Percentiles rank a stretch among this genome's conserved stretches.
phyloP scores from a whole-genome alignment of 768 basidiomycete species.

The Leccinellum rugosiceps region DNA sequence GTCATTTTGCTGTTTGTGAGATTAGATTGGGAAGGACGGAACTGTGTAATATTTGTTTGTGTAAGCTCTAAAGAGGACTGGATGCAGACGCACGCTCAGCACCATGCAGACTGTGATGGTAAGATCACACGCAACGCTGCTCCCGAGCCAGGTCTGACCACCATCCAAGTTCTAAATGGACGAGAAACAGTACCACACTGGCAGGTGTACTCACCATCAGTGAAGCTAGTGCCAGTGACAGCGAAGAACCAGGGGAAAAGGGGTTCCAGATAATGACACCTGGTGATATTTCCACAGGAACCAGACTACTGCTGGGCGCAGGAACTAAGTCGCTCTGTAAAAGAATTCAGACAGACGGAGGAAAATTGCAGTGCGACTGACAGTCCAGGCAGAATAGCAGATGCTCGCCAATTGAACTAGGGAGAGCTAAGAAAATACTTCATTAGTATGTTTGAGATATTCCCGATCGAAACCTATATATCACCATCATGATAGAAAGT shows the following conservation, averaged over 20 bases:
- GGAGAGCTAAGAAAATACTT: too few relatives aligned
- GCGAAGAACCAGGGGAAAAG: too few relatives aligned
- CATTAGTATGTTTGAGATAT: too few relatives aligned
- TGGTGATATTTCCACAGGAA: too few relatives aligned
- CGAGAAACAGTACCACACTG: background rate
- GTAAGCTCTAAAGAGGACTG: background rate
- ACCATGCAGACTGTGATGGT: background rate
- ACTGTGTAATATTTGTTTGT: constrained; percentile 1
- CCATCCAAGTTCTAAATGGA: background rate
- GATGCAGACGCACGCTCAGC: background rate
- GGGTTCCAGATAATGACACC: too few relatives aligned
- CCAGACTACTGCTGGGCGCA: too few relatives aligned
- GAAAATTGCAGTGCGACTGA: too few relatives aligned
- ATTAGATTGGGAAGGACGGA: constrained; percentile 9
- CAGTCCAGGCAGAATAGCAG: too few relatives aligned
- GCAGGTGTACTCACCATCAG: background rate
- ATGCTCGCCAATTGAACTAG: too few relatives aligned
- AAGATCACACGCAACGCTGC: background rate
- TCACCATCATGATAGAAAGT: background rate
- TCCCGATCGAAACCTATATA: too few relatives aligned
- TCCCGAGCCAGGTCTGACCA: background rate
- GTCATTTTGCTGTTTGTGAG: constrained; percentile 2
- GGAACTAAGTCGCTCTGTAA: background rate
- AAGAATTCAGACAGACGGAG: too few relatives aligned
- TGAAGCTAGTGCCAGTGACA: too few relatives aligned